Evolutionary conservation across 2,329 filamentous ascomycete genomes (phyloP), one percentile per base, ranked within the genome.

Genomic region (Rhytidhysteron rufulum): DNA sequence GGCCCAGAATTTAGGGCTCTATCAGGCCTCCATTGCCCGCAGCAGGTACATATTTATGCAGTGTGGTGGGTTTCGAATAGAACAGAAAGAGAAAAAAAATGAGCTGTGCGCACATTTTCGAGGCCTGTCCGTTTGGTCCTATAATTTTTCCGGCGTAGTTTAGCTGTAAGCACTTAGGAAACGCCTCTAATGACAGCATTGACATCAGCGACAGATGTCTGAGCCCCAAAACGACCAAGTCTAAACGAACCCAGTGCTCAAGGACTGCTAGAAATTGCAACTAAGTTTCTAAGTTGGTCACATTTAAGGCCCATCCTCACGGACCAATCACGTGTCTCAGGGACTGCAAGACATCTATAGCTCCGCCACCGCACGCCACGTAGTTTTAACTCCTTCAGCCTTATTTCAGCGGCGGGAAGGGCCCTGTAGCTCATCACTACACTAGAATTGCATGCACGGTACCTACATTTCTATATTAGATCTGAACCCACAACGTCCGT

Each of bases 331-430:
- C 44, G 41, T 45, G 45, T 48, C 40, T 49, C 50, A 53, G 42
- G 43, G 40, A 55, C 50, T 57, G 56, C 60, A 49, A 63, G 51
- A 63, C 56, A 60, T 53, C 17, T 30, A 42, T 47, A 50, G 59
- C 60, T 59, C 57, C 59, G 58, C 59, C 59, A 62, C 61, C 49
- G 48, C 47, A 52, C 56, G 56, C 61, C 57, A 63, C 60, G 47
- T 49, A 45, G 49, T 46, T 51, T 58, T 54, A 40, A 41, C 39
- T 48, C 47, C 49, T 51, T 58, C 59, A 63, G 61, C 60, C 61
- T 65, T 63, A 60, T 53, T 57, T 30, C 45, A 54, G 50, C 54
- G 55, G 50, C 54, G 55, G 56, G 54, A 50, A 53, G 42, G 37
- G 47, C 55, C 50, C 52, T 55, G 51, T 48, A 54, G 37, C 37